Evolutionary conservation across 108 stramenopile species (phyloP).

Genomic region (Bacterosira constricta): DNA sequence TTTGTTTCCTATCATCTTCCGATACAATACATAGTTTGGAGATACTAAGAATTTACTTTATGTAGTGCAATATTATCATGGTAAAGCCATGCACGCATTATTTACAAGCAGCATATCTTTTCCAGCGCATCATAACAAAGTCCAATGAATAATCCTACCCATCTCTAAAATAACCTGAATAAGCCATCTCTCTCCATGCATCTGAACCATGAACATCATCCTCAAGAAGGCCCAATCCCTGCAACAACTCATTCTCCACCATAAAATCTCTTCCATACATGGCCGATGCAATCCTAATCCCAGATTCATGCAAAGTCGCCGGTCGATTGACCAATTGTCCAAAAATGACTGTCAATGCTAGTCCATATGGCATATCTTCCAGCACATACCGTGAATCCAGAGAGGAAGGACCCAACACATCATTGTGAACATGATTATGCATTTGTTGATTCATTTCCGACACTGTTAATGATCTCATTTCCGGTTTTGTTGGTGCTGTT

Average conservation of each 20-base stretch:
- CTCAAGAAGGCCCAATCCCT: conserved; percentile 46
- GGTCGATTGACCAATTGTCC: conserved; percentile 56
- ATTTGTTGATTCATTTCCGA: conserved; percentile 78
- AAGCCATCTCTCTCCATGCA: conserved; percentile 46
- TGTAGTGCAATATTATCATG: too few species aligned
- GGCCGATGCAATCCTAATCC: conserved; percentile 56
- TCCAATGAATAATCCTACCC: neutral
- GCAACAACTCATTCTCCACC: conserved; percentile 60
- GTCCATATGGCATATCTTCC: conserved; percentile 75
- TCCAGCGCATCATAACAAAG: too few species aligned
- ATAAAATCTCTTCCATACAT: conserved; percentile 75
- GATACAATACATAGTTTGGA: too few species aligned
- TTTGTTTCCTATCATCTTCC: too few species aligned
- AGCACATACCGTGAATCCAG: conserved; percentile 64
- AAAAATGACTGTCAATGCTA: conserved; percentile 52
- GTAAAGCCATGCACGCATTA: too few species aligned
- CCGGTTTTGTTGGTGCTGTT: neutral
- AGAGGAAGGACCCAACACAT: conserved; percentile 60
- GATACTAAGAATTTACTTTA: too few species aligned
- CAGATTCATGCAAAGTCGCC: conserved; percentile 63
- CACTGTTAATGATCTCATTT: conserved; percentile 43
- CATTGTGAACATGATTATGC: conserved; percentile 55
- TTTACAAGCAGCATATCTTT: too few species aligned
- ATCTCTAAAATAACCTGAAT: conserved; percentile 26
- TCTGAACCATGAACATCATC: conserved; percentile 14